Percentiles rank a stretch among this genome's conserved stretches.
phyloP scores from a whole-genome alignment of 1,139 yeast species.

The Pichia sp. region DNA sequence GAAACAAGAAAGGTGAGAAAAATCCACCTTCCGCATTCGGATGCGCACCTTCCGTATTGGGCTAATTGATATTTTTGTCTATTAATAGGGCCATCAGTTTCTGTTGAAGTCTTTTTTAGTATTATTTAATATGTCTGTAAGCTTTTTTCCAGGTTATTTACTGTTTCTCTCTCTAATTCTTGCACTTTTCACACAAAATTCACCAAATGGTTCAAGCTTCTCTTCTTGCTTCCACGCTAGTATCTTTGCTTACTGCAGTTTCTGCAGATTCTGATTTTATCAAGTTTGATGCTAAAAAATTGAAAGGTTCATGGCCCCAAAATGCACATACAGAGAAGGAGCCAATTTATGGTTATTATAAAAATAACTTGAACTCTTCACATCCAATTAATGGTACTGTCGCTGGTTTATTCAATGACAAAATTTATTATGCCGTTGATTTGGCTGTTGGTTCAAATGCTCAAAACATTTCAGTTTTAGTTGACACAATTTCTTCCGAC shows the following conservation, averaged over 20 bases:
- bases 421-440: conserved; percentile 12
- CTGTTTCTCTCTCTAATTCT: not conserved
- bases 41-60: not conserved
- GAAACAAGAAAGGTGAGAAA: not conserved
- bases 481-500: conserved; percentile 63
- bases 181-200: not conserved
- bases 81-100: not conserved
- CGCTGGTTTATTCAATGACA: conserved; percentile 8
- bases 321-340: conserved; percentile 18
- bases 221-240: not conserved
- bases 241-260: conserved; percentile 1
- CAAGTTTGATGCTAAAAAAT: conserved; percentile 21
- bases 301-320: conserved; percentile 27
- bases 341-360: conserved; percentile 15
- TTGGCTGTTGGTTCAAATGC: conserved; percentile 47
- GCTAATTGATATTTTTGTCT: not conserved
- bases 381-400: conserved; percentile 7
- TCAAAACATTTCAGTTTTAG: conserved; percentile 42
- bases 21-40: not conserved
- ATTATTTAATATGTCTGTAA: not conserved
- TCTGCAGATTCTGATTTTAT: conserved; percentile 14
- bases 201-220: conserved; percentile 3
- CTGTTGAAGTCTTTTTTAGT: not conserved
- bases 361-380: not conserved
- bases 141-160: not conserved